Conservation (phyloP, 2,329 filamentous ascomycete species). For the Monosporascus sp. region DNA sequence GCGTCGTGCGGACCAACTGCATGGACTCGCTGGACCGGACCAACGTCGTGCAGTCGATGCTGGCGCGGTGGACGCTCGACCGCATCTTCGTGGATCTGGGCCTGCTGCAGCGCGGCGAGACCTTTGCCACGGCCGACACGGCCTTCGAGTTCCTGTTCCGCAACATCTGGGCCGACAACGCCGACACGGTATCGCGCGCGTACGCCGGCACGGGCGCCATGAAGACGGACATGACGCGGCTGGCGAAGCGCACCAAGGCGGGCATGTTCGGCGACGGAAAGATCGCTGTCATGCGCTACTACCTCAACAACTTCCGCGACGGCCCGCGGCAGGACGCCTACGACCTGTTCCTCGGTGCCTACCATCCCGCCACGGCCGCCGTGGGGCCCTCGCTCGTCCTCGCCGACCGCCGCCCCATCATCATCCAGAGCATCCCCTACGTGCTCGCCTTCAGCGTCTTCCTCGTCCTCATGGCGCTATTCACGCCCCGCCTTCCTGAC, state of each 20-base stretch:
- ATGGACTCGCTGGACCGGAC: slow-evolving; percentile 99
- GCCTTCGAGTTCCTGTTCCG: slow-evolving; percentile 89
- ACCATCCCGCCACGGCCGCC: slow-evolving; percentile 67
- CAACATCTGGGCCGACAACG: slow-evolving; percentile 98
- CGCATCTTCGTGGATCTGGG: slow-evolving; percentile 84
- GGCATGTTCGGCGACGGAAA: slow-evolving; percentile 82
- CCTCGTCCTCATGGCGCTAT: slow-evolving; percentile 68
- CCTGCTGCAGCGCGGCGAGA: slow-evolving; percentile 69
- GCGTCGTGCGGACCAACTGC: slow-evolving; percentile 94
- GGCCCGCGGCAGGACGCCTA: slow-evolving; percentile 93
- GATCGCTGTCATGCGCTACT: slow-evolving; percentile 84
- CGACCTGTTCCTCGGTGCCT: slow-evolving; percentile 85
- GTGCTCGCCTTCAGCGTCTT: slow-evolving; percentile 81
- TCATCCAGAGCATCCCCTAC: slow-evolving; percentile 93
- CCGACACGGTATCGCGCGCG: slow-evolving; percentile 84
- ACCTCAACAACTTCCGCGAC: slow-evolving; percentile 90
- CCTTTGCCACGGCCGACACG: slow-evolving; percentile 68
- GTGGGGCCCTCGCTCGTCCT: slow-evolving; percentile 73
- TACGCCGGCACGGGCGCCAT: slow-evolving; percentile 96
- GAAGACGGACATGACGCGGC: slow-evolving; percentile 97
- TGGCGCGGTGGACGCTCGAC: slow-evolving; percentile 82
- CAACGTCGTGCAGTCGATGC: slow-evolving; percentile 96
- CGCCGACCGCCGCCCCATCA: slow-evolving; percentile 74
- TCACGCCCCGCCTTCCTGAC: slow-evolving; percentile 67
- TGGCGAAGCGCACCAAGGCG: slow-evolving; percentile 78